Conservation (phyloP, 768 basidiomycete species). For the Macrolepiota albuminosa region DNA sequence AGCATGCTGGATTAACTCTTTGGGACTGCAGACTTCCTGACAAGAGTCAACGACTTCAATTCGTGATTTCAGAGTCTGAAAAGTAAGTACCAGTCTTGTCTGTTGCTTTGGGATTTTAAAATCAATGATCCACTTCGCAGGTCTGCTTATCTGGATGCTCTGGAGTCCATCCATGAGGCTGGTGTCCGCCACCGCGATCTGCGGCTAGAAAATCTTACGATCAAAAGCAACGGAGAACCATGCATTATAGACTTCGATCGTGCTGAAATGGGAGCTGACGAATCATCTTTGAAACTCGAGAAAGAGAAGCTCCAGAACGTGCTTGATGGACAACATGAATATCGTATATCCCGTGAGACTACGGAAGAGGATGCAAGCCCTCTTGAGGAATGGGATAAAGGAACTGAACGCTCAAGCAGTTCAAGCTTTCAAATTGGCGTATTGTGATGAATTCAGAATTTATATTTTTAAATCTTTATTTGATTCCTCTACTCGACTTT, state of each 20-base stretch:
- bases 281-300: neutral
- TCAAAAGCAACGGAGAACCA: neutral
- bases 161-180: neutral
- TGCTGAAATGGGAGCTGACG: neutral
- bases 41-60: neutral
- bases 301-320: neutral
- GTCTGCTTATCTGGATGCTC: neutral
- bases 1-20: conserved; percentile 1
- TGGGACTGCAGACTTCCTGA: neutral
- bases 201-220: neutral
- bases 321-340: neutral
- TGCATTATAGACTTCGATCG: neutral
- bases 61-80: neutral
- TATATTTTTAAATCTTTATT: neutral
- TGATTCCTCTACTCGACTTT: neutral
- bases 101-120: too few species aligned
- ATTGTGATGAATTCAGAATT: neutral
- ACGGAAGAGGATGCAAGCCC: neutral
- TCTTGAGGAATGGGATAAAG: neutral
- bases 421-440: neutral
- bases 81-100: neutral
- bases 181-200: neutral
- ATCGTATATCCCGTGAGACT: neutral
- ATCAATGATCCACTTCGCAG: neutral
- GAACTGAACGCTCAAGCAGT: neutral